Conservation (phyloP, 768 basidiomycete species). For the Peribolospora kevripleyi region DNA sequence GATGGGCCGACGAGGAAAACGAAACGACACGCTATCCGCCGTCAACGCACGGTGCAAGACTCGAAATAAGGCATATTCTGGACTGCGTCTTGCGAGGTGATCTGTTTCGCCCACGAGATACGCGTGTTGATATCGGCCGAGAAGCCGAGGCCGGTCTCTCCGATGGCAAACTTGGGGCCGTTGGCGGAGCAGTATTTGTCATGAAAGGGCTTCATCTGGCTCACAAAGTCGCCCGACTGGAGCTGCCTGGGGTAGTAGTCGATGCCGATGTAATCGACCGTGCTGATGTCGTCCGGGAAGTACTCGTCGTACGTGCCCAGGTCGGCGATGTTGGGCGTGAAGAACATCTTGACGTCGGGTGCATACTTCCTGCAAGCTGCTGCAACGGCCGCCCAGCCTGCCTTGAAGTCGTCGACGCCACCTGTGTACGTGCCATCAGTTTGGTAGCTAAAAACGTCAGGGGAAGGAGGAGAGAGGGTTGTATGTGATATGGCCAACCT, state of each 20-base stretch:
- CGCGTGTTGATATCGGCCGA: conserved; percentile 3
- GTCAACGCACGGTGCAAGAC: too few species aligned
- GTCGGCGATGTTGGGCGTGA: conserved; percentile 7
- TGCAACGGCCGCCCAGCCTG: conserved; percentile 12
- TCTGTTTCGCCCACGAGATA: conserved; percentile 8
- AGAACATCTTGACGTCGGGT: conserved; percentile 14
- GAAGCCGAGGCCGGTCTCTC: conserved; percentile 13
- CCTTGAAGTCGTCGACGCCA: conserved; percentile 12
- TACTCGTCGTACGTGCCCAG: conserved; percentile 10
- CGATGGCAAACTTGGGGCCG: conserved; percentile 13
- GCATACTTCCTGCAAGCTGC: conserved; percentile 9
- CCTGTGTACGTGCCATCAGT: conserved; percentile 11
- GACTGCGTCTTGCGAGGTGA: conserved; percentile 1
- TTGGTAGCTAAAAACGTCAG: too few species aligned
- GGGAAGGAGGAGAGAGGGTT: too few species aligned
- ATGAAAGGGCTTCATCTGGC: conserved; percentile 12
- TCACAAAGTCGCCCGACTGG: conserved; percentile 1
- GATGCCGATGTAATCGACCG: conserved; percentile 5
- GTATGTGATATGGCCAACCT: too few species aligned
- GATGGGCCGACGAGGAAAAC: too few species aligned
- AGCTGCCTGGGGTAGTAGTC: conserved; percentile 9
- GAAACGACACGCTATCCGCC: too few species aligned
- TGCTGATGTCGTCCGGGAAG: conserved; percentile 13
- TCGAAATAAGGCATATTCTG: conserved; percentile 6
- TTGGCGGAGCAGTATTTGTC: conserved; percentile 7